Evolutionary conservation across 2,329 filamentous ascomycete genomes (phyloP).

Genomic region (Arthroderma sp.): DNA sequence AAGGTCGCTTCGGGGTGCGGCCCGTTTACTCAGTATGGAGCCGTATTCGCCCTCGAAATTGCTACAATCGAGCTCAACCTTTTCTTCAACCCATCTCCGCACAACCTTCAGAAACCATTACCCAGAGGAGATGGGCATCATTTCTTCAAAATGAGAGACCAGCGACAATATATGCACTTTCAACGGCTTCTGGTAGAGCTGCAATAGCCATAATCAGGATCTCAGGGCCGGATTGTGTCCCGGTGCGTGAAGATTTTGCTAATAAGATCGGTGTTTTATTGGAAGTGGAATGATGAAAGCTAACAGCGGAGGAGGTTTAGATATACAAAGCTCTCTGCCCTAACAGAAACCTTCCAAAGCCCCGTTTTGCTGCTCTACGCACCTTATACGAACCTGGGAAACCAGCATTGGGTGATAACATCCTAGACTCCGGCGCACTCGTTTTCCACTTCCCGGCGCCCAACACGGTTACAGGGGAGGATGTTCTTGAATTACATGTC

Average conservation of each 20-base stretch:
- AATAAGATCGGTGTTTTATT: background rate
- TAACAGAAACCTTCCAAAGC: constrained; percentile 40
- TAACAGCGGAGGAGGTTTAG: constrained; percentile 24
- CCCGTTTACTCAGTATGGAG: background rate
- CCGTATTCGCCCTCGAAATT: background rate
- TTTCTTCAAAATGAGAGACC: constrained; percentile 5
- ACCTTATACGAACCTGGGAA: constrained; percentile 53
- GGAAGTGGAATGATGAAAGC: constrained; percentile 2
- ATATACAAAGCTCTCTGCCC: constrained; percentile 57
- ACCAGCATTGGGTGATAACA: constrained; percentile 27
- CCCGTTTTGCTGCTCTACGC: constrained; percentile 58
- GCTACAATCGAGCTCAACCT: background rate
- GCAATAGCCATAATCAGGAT: constrained; percentile 85
- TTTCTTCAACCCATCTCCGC: background rate
- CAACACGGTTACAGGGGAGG: constrained; percentile 78
- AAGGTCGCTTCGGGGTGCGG: background rate
- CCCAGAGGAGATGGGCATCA: background rate
- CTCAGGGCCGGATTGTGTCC: constrained; percentile 63
- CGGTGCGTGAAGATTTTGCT: constrained; percentile 37
- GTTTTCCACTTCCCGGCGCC: constrained; percentile 73
- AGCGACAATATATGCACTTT: constrained; percentile 79
- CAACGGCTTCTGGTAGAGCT: constrained; percentile 70
- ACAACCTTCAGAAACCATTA: background rate
- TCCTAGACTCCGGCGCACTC: constrained; percentile 66
- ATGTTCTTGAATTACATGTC: constrained; percentile 85